These are phyloP conservation scores for Tetrahymena malaccensis DNA, from an alignment of 73 alveolate species.

Conservation along the genomic window DNA sequence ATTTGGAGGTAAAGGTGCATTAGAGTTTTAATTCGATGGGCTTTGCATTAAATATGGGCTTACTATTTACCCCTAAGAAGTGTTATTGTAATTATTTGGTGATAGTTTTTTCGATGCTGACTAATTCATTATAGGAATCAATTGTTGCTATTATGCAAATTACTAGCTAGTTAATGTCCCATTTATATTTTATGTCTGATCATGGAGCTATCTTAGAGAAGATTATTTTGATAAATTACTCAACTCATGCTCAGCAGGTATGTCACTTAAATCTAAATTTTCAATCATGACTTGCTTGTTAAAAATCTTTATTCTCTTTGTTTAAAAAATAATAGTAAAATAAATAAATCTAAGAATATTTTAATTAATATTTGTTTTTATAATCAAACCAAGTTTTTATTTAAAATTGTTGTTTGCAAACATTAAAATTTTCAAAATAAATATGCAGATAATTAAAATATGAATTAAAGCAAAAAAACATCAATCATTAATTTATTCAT, in stretches of 20 bases:
- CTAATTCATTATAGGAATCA: neutral
- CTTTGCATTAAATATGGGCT: neutral
- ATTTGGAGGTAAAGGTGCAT: neutral
- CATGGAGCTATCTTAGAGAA: neutral
- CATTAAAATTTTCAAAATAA: neutral
- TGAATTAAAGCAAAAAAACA: no score
- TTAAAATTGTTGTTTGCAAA: neutral
- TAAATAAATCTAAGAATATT: no score
- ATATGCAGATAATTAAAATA: neutral
- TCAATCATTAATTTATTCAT: neutral
- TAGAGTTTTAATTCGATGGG: neutral
- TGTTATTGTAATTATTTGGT: neutral
- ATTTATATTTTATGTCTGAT: neutral
- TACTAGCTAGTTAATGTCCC: neutral
- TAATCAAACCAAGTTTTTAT: neutral
- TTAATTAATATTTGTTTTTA: neutral
- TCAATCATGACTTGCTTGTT: neutral
- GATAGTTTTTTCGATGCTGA: neutral
- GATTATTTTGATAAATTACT: neutral
- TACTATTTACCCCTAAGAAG: neutral
- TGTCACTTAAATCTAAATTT: neutral
- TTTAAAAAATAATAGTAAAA: neutral
- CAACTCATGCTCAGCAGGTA: neutral
- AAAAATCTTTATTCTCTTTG: neutral
- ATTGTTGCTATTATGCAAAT: neutral